Conservation (phyloP, 192 early-diverging fungal species). For the Gigaspora rosea region DNA sequence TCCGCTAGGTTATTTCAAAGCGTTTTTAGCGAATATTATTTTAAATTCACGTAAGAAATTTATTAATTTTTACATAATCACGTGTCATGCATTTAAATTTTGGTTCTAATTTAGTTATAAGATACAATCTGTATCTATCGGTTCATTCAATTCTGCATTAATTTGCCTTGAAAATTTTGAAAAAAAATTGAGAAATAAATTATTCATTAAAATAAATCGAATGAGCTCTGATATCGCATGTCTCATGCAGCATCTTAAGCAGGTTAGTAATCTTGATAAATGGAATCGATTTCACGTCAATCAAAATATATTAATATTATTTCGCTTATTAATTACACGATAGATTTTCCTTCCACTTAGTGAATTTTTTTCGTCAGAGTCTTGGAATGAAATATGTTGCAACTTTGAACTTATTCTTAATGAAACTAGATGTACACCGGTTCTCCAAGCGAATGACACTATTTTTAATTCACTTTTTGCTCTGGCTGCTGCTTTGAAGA, state of each 20-base stretch:
- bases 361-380: neutral
- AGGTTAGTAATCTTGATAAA: neutral
- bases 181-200: neutral
- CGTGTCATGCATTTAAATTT: neutral
- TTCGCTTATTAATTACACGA: neutral
- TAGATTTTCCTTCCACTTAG: neutral
- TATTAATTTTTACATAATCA: neutral
- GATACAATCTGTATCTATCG: constrained; percentile 35
- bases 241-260: constrained; percentile 4
- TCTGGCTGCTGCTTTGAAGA: neutral
- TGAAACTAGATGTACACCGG: neutral
- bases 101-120: constrained; percentile 26
- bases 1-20: constrained; percentile 25
- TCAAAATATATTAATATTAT: too few species aligned
- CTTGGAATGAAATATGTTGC: neutral
- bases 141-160: constrained; percentile 31
- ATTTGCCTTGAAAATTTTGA: constrained; percentile 30
- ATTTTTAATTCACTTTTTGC: neutral
- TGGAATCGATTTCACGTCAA: too few species aligned
- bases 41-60: constrained; percentile 15
- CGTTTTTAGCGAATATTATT: constrained; percentile 19
- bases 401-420: neutral
- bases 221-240: neutral
- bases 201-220: neutral
- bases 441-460: neutral